These are phyloP conservation scores for Termitomyces bulborhizus DNA, from an alignment of 768 basidiomycete genomes.

Conservation along the genomic window DNA sequence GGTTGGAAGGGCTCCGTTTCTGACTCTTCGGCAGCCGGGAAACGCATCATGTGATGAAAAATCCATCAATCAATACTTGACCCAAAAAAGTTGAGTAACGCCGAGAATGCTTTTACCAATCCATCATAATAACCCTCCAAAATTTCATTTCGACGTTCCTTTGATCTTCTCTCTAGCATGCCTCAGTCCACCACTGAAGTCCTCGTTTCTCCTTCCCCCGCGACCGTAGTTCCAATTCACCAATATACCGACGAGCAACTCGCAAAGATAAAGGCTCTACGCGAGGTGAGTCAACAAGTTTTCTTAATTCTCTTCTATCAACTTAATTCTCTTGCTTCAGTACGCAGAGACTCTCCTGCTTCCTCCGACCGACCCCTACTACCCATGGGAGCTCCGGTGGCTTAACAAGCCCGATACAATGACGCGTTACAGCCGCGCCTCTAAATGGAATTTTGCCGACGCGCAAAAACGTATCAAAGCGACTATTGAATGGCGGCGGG, in stretches of 20 bases:
- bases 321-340: constrained; percentile 29
- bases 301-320: neutral
- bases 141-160: neutral
- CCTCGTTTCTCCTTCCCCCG: constrained; percentile 49
- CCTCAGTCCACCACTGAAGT: constrained; percentile 29
- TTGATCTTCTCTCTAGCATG: constrained; percentile 11
- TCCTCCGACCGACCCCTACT: constrained; percentile 63
- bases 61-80: neutral
- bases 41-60: constrained; percentile 7
- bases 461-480: constrained; percentile 72
- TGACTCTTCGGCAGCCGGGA: neutral
- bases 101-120: neutral
- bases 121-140: neutral
- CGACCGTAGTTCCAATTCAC: constrained; percentile 48
- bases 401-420: constrained; percentile 60
- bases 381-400: constrained; percentile 76
- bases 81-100: constrained; percentile 9
- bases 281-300: constrained; percentile 39
- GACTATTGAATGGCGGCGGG: constrained; percentile 80
- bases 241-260: constrained; percentile 61
- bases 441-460: constrained; percentile 77
- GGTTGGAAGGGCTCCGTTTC: neutral
- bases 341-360: constrained; percentile 61
- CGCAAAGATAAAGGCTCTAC: constrained; percentile 51
- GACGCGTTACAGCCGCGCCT: constrained; percentile 76